phyloP scores from a whole-genome alignment of 73 alveolate species.

The Paramecium biaurelia region DNA sequence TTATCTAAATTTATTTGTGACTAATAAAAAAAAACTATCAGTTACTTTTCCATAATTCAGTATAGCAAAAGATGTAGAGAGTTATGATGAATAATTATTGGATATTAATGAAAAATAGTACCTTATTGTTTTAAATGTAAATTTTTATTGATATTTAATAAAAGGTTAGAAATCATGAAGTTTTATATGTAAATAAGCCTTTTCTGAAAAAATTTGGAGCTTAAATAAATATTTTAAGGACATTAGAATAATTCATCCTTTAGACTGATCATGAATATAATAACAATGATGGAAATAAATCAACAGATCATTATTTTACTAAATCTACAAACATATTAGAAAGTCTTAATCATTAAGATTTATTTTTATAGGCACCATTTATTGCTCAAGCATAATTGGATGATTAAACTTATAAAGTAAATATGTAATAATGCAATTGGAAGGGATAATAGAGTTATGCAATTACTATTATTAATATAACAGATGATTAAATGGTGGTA shows the following conservation, averaged over 20 bases:
- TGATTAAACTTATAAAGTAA: background rate
- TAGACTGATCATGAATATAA: background rate
- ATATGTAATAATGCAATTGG: background rate
- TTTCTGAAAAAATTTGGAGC: background rate
- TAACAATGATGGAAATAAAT: background rate
- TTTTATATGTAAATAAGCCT: background rate
- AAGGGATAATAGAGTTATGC: background rate
- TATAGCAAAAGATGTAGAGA: background rate
- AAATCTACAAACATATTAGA: background rate
- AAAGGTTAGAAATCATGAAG: background rate
- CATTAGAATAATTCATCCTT: background rate
- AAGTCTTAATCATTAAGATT: background rate
- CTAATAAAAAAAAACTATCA: background rate
- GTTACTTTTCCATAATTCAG: background rate
- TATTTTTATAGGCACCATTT: background rate
- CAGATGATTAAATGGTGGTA: background rate
- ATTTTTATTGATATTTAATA: background rate
- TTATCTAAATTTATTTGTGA: background rate
- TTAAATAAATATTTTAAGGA: background rate
- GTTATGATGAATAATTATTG: background rate
- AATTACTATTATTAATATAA: background rate
- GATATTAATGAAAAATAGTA: background rate
- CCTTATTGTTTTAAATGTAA: background rate
- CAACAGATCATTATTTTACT: background rate
- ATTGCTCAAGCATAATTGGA: background rate